These are phyloP conservation scores for Scleromitrula shiraiana DNA, from an alignment of 2,329 filamentous ascomycete genomes.

Conservation along the genomic window DNA sequence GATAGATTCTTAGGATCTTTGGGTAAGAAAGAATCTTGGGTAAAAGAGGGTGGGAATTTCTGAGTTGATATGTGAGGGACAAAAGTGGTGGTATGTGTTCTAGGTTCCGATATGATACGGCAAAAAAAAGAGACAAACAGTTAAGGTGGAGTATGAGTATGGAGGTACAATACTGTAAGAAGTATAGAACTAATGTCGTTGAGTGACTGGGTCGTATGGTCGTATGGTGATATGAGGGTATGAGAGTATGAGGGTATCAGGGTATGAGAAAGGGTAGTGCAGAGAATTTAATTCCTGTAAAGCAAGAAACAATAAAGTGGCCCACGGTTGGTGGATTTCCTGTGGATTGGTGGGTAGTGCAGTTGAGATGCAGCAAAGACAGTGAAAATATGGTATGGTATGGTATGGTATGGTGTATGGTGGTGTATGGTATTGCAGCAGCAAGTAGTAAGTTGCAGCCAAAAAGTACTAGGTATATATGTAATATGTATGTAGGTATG, in stretches of 20 bases:
- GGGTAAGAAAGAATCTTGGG: background rate
- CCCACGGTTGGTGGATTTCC: background rate
- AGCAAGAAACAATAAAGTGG: background rate
- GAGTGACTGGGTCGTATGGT: slow-evolving; percentile 4
- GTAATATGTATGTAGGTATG: background rate
- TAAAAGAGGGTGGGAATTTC: slow-evolving; percentile 1
- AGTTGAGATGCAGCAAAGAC: background rate
- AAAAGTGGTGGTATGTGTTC: slow-evolving; percentile 5
- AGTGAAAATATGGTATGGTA: background rate
- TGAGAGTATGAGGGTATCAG: too few relatives aligned
- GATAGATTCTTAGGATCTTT: background rate
- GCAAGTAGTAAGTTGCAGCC: background rate
- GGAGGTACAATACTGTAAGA: slow-evolving; percentile 6
- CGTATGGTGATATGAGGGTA: too few relatives aligned
- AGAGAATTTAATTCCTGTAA: too few relatives aligned
- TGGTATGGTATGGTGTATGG: background rate
- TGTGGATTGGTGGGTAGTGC: background rate
- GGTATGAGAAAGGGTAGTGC: too few relatives aligned
- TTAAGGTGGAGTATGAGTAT: slow-evolving; percentile 3
- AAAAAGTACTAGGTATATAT: background rate
- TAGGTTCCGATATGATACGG: slow-evolving; percentile 8
- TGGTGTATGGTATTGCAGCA: background rate
- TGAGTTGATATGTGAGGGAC: slow-evolving; percentile 12
- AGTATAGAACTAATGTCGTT: slow-evolving; percentile 7
- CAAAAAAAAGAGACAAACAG: slow-evolving; percentile 6